Conservation (phyloP, 2,329 filamentous ascomycete species). For the Pseudocercospora crystallina region DNA sequence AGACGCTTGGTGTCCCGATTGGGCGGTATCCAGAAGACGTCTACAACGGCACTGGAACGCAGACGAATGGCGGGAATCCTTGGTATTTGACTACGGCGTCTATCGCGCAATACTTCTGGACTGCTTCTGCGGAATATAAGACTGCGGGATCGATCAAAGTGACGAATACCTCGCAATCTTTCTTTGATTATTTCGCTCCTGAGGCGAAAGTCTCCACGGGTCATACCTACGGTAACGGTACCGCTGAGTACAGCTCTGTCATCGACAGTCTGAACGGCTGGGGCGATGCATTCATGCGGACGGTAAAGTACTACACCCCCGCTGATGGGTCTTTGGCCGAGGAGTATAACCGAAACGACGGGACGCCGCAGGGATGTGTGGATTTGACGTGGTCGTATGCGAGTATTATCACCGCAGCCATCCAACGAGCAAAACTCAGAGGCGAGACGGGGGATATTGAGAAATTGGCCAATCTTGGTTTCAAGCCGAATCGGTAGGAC, state of each 20-base stretch:
- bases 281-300: slow-evolving; percentile 37
- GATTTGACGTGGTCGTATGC: slow-evolving; percentile 39
- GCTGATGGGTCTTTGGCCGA: slow-evolving; percentile 30
- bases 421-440: slow-evolving; percentile 29
- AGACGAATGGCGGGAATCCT: slow-evolving; percentile 34
- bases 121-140: slow-evolving; percentile 24
- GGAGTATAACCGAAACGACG: slow-evolving; percentile 34
- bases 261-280: slow-evolving; percentile 33
- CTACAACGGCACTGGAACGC: slow-evolving; percentile 35
- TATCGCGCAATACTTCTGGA: slow-evolving; percentile 35
- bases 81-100: slow-evolving; percentile 38
- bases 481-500: slow-evolving; percentile 13
- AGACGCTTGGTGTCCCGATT: slow-evolving; percentile 34
- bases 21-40: slow-evolving; percentile 39
- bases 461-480: slow-evolving; percentile 27
- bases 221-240: slow-evolving; percentile 26
- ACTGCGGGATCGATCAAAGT: slow-evolving; percentile 25
- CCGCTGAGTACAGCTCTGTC: slow-evolving; percentile 23
- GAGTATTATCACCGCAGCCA: slow-evolving; percentile 32
- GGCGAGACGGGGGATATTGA: slow-evolving; percentile 22
- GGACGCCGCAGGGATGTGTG: slow-evolving; percentile 29
- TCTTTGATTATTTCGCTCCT: slow-evolving; percentile 38
- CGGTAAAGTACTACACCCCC: slow-evolving; percentile 35
- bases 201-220: slow-evolving; percentile 22
- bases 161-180: slow-evolving; percentile 32